Evolutionary conservation across 2,329 filamentous ascomycete genomes (phyloP).

Genomic region (Arthrocladium fulminans): DNA sequence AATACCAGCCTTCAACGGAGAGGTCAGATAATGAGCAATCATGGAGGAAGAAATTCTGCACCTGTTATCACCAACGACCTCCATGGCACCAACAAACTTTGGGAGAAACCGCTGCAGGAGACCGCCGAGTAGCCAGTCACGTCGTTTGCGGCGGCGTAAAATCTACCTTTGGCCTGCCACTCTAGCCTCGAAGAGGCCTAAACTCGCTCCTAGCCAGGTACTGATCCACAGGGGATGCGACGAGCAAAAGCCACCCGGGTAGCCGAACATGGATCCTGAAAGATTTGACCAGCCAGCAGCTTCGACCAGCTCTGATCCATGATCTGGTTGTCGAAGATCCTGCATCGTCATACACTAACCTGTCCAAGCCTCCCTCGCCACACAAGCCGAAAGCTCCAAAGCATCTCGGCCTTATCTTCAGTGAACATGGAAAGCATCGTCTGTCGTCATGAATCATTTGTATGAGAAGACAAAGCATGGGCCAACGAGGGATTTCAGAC

Average conservation of each 20-base stretch:
- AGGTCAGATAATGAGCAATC: background rate
- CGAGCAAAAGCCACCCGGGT: too few relatives aligned
- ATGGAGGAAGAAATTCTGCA: background rate
- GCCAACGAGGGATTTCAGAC: too few relatives aligned
- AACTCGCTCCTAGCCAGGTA: background rate
- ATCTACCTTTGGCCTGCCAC: background rate
- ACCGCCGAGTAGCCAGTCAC: background rate
- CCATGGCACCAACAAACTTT: background rate
- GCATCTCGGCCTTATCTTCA: background rate
- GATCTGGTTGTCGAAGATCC: background rate
- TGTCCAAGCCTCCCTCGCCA: too few relatives aligned
- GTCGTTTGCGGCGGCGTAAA: background rate
- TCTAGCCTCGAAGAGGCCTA: background rate
- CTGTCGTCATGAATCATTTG: background rate
- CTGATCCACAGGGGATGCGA: background rate
- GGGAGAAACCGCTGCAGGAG: background rate
- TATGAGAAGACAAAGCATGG: background rate
- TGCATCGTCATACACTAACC: too few relatives aligned
- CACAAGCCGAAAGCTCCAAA: background rate
- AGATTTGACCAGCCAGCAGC: too few relatives aligned
- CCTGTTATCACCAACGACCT: background rate
- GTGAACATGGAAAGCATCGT: too few relatives aligned
- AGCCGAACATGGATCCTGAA: too few relatives aligned
- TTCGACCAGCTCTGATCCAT: too few relatives aligned
- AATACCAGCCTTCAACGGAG: background rate